These are phyloP conservation scores for Antitrichia curtipendula DNA, from an alignment of 225 moss, liverwort and hornwort species.

Conservation along the genomic window DNA sequence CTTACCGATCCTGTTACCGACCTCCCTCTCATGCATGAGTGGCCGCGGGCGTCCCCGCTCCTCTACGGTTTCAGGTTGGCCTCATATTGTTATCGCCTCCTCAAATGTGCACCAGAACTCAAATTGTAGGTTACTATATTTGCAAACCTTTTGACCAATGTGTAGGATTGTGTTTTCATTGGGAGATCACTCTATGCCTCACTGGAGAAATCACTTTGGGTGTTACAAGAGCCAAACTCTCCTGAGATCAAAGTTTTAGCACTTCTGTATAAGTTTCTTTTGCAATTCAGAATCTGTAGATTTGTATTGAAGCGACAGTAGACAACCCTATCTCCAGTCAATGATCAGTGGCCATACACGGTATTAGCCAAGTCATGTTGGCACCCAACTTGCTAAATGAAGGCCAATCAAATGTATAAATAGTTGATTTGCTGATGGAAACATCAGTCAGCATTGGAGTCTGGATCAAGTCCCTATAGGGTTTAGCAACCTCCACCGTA, in stretches of 20 bases:
- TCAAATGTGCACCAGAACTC: not conserved
- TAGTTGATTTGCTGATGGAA: not conserved
- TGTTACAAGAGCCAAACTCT: not conserved
- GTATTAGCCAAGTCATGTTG: not conserved
- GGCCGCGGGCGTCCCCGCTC: conserved; percentile 72
- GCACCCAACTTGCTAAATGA: not conserved
- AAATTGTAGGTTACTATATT: not conserved
- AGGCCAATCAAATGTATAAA: not conserved
- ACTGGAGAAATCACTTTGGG: not conserved
- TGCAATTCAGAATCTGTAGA: not conserved
- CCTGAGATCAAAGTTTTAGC: not conserved
- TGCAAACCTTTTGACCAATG: not conserved
- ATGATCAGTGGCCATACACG: not conserved
- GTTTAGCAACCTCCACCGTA: not conserved
- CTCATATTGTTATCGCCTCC: not conserved
- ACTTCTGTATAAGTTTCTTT: not conserved
- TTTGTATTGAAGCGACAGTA: not conserved
- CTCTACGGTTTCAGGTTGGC: conserved; percentile 46
- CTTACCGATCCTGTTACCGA: conserved; percentile 87
- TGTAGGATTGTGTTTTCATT: not conserved
- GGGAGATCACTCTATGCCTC: not conserved
- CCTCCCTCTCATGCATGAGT: conserved; percentile 58
- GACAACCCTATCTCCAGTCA: not conserved
- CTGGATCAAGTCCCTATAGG: not conserved
- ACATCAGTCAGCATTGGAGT: not conserved